Conservation (phyloP, 345 rosid genomes). For the Stellera chamaejasme region DNA sequence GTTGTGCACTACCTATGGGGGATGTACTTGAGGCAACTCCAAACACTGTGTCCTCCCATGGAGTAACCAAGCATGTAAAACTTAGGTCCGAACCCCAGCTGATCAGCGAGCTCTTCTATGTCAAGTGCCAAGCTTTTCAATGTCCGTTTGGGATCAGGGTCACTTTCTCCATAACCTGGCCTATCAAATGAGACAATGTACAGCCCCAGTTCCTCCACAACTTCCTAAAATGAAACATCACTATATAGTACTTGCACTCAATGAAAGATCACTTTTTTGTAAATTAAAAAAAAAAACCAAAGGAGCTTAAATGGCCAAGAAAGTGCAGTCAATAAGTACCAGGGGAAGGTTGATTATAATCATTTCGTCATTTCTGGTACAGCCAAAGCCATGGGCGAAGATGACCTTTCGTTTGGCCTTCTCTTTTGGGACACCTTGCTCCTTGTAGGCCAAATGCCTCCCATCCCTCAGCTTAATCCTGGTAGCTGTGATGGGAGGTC, state of each 20-base stretch:
- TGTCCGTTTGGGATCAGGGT: constrained; percentile 33
- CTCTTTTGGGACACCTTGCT: constrained; percentile 32
- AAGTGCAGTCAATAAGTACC: constrained; percentile 13
- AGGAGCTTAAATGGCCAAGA: background rate
- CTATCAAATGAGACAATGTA: constrained; percentile 34
- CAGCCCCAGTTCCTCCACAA: constrained; percentile 32
- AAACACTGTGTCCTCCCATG: constrained; percentile 43
- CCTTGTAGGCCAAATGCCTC: constrained; percentile 51
- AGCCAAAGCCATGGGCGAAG: constrained; percentile 35
- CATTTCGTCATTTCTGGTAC: constrained; percentile 26
- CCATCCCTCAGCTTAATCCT: constrained; percentile 50
- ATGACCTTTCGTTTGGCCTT: constrained; percentile 34
- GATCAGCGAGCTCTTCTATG: constrained; percentile 41
- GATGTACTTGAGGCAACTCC: constrained; percentile 48
- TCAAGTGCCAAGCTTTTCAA: constrained; percentile 33
- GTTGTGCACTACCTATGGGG: constrained; percentile 34
- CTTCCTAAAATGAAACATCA: constrained; percentile 21
- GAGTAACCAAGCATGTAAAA: constrained; percentile 40
- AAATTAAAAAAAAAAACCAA: no score
- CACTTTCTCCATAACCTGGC: constrained; percentile 52
- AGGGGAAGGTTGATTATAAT: constrained; percentile 18
- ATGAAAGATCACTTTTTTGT: background rate
- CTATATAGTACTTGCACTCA: background rate
- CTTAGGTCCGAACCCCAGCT: constrained; percentile 30
- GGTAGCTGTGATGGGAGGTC: constrained; percentile 28